A percentile compares a stretch with the other conserved stretches of the same genome.
Evolutionary conservation across 805 yeast genomes (phyloP).

Genomic region (Tetrapisispora iriomotensis): DNA sequence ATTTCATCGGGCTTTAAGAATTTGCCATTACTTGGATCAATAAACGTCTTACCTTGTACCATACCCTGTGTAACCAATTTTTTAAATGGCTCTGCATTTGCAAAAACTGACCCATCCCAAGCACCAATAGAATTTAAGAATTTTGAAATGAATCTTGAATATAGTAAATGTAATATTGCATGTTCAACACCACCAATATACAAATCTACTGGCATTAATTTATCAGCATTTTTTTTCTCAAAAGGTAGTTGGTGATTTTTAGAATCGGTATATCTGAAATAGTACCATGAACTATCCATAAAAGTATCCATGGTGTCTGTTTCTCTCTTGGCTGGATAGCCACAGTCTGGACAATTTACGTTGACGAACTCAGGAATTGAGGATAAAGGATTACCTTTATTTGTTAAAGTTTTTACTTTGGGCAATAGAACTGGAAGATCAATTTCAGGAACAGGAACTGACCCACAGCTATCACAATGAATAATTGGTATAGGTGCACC

Average conservation of each 20-base stretch:
- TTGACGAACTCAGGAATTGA: constrained; percentile 58
- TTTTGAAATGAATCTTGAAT: constrained; percentile 78
- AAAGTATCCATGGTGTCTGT: constrained; percentile 99
- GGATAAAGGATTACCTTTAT: constrained; percentile 59
- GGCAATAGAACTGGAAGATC: constrained; percentile 83
- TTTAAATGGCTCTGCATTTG: constrained; percentile 68
- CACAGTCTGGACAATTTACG: constrained; percentile 75
- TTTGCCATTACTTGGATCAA: constrained; percentile 60
- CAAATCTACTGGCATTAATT: constrained; percentile 71
- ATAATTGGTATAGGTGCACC: constrained; percentile 97
- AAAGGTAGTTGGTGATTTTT: constrained; percentile 51
- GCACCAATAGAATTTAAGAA: constrained; percentile 56
- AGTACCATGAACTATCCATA: constrained; percentile 97
- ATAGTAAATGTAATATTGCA: constrained; percentile 84
- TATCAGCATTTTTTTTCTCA: constrained; percentile 36
- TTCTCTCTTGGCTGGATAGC: constrained; percentile 64
- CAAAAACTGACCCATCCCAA: constrained; percentile 51
- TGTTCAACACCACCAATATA: constrained; percentile 96
- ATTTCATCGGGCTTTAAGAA: constrained; percentile 76
- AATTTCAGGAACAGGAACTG: constrained; percentile 83
- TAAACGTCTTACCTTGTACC: constrained; percentile 88
- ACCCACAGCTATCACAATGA: constrained; percentile 78
- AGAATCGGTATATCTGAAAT: constrained; percentile 73
- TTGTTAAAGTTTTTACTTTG: constrained; percentile 37
- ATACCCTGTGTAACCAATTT: constrained; percentile 88